Conservation (phyloP, 257 asterid species). For the Cruciata laevipes region DNA sequence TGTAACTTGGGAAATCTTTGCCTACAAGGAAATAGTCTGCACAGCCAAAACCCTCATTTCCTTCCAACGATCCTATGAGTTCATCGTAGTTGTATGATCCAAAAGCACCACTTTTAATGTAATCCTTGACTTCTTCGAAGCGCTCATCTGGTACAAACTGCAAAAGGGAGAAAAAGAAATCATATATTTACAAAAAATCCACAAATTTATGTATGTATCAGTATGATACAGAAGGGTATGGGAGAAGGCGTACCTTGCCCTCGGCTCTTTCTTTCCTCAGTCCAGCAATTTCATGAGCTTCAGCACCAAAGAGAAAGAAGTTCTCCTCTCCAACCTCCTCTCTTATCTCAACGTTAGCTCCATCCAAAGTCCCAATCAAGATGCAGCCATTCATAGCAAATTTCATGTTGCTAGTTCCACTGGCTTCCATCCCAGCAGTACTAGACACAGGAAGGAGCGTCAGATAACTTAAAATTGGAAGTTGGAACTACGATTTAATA, state of each 20-base stretch:
- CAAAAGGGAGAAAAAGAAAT: slow-evolving; percentile 14
- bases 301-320: slow-evolving; percentile 85
- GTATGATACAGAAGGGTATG: background rate
- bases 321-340: slow-evolving; percentile 83
- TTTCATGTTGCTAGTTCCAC: slow-evolving; percentile 96
- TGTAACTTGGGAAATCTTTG: slow-evolving; percentile 81
- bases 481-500: slow-evolving; percentile 2
- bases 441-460: slow-evolving; percentile 26
- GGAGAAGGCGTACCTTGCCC: slow-evolving; percentile 46
- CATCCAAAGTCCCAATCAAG: slow-evolving; percentile 80
- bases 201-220: background rate
- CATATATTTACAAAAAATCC: background rate
- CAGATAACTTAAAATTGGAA: slow-evolving; percentile 14
- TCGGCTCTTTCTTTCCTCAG: slow-evolving; percentile 75
- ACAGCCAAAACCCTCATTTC: slow-evolving; percentile 73
- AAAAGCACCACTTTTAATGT: slow-evolving; percentile 61
- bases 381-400: slow-evolving; percentile 80
- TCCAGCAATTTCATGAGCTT: slow-evolving; percentile 70
- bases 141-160: slow-evolving; percentile 69
- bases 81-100: slow-evolving; percentile 52
- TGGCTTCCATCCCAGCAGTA: slow-evolving; percentile 95
- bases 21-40: slow-evolving; percentile 90
- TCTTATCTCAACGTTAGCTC: slow-evolving; percentile 87
- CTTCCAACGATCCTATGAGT: slow-evolving; percentile 72
- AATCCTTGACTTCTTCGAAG: slow-evolving; percentile 62